Percentiles rank a stretch among this genome's conserved stretches.
phyloP scores from a whole-genome alignment of 2,329 filamentous ascomycete species.

The Aspergillus floridensis region DNA sequence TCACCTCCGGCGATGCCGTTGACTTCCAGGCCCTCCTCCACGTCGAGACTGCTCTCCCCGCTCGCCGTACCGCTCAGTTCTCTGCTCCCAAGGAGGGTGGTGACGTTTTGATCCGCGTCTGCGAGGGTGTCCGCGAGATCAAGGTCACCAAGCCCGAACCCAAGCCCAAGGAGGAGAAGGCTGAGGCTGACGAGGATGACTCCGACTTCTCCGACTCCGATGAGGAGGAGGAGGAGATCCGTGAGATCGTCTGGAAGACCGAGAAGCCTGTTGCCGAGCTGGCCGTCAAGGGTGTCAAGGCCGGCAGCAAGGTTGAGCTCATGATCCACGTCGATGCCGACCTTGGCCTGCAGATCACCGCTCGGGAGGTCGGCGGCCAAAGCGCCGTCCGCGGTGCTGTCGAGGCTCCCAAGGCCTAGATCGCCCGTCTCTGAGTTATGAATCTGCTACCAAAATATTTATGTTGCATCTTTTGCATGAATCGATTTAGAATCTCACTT shows the following conservation, averaged over 20 bases:
- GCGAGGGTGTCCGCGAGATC: conserved; percentile 86
- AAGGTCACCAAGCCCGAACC: conserved; percentile 86
- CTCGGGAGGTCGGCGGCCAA: conserved; percentile 82
- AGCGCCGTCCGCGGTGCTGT: conserved; percentile 70
- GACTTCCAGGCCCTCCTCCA: conserved; percentile 78
- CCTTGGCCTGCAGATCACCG: conserved; percentile 73
- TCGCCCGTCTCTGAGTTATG: conserved; percentile 12
- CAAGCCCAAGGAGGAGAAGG: conserved; percentile 63
- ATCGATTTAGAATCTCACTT: conserved; percentile 4
- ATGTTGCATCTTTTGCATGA: conserved; percentile 5
- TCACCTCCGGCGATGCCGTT: conserved; percentile 59
- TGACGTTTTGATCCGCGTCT: conserved; percentile 82
- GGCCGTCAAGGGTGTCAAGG: conserved; percentile 78
- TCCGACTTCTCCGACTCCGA: conserved; percentile 62
- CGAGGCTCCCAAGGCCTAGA: conserved; percentile 36
- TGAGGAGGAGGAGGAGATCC: conserved; percentile 75
- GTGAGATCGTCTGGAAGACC: conserved; percentile 91
- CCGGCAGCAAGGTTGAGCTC: conserved; percentile 86
- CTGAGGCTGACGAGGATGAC: conserved; percentile 57
- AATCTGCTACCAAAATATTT: conserved; percentile 17
- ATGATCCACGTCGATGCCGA: conserved; percentile 85
- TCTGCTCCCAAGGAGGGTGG: conserved; percentile 74
- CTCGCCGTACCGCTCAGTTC: conserved; percentile 79
- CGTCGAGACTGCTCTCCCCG: conserved; percentile 84
- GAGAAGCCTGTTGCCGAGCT: conserved; percentile 80